These are phyloP conservation scores for Trichoderma polysporum DNA, from an alignment of 2,329 filamentous ascomycete genomes.

Conservation along the genomic window DNA sequence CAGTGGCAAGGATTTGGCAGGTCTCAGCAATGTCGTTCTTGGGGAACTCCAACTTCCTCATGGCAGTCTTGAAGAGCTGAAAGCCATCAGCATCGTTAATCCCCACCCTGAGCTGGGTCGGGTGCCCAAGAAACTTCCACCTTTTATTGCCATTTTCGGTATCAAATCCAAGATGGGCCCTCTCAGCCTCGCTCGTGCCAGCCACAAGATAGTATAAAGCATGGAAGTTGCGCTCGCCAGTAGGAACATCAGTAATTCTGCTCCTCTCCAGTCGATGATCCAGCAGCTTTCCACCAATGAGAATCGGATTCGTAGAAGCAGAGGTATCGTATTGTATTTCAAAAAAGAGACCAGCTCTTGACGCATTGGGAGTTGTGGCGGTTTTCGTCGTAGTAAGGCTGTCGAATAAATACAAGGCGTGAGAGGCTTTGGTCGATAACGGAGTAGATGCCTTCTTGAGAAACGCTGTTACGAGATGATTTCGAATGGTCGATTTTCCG, in stretches of 20 bases:
- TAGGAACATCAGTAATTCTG: conserved; percentile 86
- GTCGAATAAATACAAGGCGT: conserved; percentile 94
- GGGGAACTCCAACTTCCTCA: conserved; percentile 92
- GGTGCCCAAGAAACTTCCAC: conserved; percentile 96
- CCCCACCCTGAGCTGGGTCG: conserved; percentile 93
- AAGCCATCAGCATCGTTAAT: conserved; percentile 96
- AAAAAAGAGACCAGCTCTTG: conserved; percentile 91
- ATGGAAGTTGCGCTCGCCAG: conserved; percentile 95
- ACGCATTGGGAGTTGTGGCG: conserved; percentile 89
- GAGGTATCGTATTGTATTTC: conserved; percentile 96
- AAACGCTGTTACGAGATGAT: conserved; percentile 81
- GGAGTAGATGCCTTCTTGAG: conserved; percentile 90
- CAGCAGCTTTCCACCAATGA: conserved; percentile 91
- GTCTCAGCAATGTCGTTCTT: conserved; percentile 93
- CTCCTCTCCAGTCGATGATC: conserved; percentile 92
- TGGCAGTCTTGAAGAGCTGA: conserved; percentile 93
- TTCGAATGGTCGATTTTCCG: conserved; percentile 91
- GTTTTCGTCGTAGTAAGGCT: conserved; percentile 96
- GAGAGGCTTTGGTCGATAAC: conserved; percentile 86
- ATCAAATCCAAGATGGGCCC: conserved; percentile 72
- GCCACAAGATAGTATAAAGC: conserved; percentile 92
- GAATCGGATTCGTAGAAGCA: conserved; percentile 75
- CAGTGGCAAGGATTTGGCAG: conserved; percentile 88
- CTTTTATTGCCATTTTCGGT: conserved; percentile 65
- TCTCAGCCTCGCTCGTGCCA: conserved; percentile 88